These are phyloP conservation scores for Cytospora leucostoma DNA, from an alignment of 2,329 filamentous ascomycete species.

Conservation along the genomic window DNA sequence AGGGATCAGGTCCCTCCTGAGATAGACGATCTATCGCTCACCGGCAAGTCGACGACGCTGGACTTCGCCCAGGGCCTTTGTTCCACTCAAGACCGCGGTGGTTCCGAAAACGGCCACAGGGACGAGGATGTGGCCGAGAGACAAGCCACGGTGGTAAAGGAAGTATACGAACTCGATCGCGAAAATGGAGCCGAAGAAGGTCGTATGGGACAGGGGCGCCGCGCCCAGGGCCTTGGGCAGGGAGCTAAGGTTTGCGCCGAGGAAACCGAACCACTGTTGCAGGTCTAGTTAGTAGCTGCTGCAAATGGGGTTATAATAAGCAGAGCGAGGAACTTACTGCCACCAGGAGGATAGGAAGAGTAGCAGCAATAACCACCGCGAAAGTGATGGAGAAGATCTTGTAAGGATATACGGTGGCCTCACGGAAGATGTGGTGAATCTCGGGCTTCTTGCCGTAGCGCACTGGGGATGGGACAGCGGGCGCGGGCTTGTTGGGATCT, in stretches of 20 bases:
- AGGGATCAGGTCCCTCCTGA: not conserved
- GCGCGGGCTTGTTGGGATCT: slow-evolving; percentile 62
- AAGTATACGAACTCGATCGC: slow-evolving; percentile 91
- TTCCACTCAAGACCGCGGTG: slow-evolving; percentile 82
- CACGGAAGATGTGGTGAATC: slow-evolving; percentile 88
- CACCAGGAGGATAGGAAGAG: slow-evolving; percentile 72
- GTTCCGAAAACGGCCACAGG: slow-evolving; percentile 66
- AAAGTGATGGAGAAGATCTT: slow-evolving; percentile 79
- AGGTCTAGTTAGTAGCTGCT: slow-evolving; percentile 5
- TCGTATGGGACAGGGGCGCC: slow-evolving; percentile 76
- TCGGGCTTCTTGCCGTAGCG: slow-evolving; percentile 83
- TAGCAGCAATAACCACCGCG: slow-evolving; percentile 68
- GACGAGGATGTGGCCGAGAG: slow-evolving; percentile 84
- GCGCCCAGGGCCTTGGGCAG: slow-evolving; percentile 71
- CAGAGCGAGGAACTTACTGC: slow-evolving; percentile 53
- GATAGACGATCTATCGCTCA: slow-evolving; percentile 48
- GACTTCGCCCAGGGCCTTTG: slow-evolving; percentile 88
- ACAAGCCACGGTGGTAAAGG: slow-evolving; percentile 92
- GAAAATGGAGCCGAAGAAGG: slow-evolving; percentile 86
- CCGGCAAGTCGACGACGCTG: slow-evolving; percentile 84
- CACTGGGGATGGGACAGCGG: slow-evolving; percentile 65
- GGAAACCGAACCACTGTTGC: slow-evolving; percentile 66
- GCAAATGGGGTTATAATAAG: not conserved
- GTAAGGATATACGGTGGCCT: slow-evolving; percentile 77
- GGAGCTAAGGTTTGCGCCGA: slow-evolving; percentile 84